phyloP scores from a whole-genome alignment of 495 filamentous ascomycete genomes.

The Tetracladium setigerum region DNA sequence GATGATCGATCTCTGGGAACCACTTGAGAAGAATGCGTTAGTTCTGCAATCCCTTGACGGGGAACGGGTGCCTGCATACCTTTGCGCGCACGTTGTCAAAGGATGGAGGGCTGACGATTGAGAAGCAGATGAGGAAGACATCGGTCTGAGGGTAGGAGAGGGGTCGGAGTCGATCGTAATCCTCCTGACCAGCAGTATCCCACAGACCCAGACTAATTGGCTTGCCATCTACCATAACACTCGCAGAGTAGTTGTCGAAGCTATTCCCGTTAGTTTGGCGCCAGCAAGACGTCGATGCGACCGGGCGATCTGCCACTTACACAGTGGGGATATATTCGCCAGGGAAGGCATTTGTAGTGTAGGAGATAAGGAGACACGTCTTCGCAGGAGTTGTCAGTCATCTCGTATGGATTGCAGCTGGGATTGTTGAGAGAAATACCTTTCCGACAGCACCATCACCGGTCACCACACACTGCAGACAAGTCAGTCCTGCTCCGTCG shows the following conservation, averaged over 20 bases:
- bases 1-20: conserved; percentile 95
- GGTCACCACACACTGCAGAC: conserved; percentile 77
- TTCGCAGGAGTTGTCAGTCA: conserved; percentile 25
- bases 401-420: conserved; percentile 1
- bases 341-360: conserved; percentile 98
- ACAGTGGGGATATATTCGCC: conserved; percentile 99
- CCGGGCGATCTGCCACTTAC: conserved; percentile 42
- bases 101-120: conserved; percentile 91
- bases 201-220: conserved; percentile 94
- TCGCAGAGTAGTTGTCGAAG: conserved; percentile 98
- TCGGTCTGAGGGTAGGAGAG: conserved; percentile 97
- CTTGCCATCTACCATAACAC: conserved; percentile 96
- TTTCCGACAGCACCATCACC: conserved; percentile 96
- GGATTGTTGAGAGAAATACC: conserved; percentile 39
- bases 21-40: conserved; percentile 48
- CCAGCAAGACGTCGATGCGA: not conserved
- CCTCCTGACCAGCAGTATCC: conserved; percentile 60
- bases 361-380: conserved; percentile 99
- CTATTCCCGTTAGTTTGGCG: conserved; percentile 40
- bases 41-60: not conserved
- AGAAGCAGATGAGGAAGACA: conserved; percentile 98
- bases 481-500: conserved; percentile 25
- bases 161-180: conserved; percentile 92
- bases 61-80: conserved; percentile 17
- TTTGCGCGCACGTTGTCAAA: conserved; percentile 98